Base-by-base conservation (phyloP, 2,329 filamentous ascomycete genomes). In the Botrytis elliptica region DNA sequence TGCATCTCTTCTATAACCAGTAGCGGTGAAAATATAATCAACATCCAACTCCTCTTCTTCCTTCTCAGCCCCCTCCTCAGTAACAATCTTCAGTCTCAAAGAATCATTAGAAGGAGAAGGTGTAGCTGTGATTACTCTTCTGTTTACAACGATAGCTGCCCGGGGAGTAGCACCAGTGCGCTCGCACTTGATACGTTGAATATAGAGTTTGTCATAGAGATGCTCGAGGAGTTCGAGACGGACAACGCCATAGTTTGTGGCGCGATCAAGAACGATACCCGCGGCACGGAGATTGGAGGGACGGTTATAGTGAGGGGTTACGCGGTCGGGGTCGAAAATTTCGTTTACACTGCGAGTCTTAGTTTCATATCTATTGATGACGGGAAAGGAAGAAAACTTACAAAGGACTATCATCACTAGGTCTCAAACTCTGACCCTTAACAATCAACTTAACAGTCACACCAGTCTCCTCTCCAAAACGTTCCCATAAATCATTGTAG, bases 391-490 rank as follows among this genome's bases (percentile, higher is more conserved):
- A 29, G 33, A 62, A 52, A 49, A 87, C 92, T 85, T 85, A 95
- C 93, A 98, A 98, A 29, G 95, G 96, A 71, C 94, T 97, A 82
- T 98, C 96, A 81, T 99, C 95, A 80, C 94, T 97, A 1, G 95
- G 95, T 78, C 92, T 90, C 75, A 99, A 84, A 73, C 95, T 94
- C 76, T 94, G 89, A 60, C 91, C 91, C 78, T 93, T 91, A 86
- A 97, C 95, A 74, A 98, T 85, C 73, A 99, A 84, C 52, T 86
- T 88, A 0, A 94, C 95, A 78, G 89, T 87, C 16, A 66, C 62
- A 59, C 55, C 68, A 42, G 92, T 90, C 81, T 95, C 94, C 49
- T 95, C 94, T 57, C 94, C 94, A 81, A 97, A 98, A 65, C 93
- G 85, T 57, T 85, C 87, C 79, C 95, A 92, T 68, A 98, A 85